phyloP scores from a whole-genome alignment of 1,284 basidiomycete species.

The Stygiomarasmius scandens region DNA sequence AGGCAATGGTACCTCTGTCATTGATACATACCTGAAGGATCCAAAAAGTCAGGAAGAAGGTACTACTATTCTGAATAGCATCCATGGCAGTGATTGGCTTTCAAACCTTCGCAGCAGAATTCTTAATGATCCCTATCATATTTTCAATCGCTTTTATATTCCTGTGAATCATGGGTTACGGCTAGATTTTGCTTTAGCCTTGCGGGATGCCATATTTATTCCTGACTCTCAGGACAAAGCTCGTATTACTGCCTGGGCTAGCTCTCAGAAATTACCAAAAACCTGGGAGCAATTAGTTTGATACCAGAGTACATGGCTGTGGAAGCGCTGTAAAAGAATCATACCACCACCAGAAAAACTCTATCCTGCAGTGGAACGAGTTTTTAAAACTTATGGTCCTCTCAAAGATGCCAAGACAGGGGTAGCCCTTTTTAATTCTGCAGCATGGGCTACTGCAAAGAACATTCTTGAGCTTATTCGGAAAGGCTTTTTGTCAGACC shows the following conservation, averaged over 20 bases:
- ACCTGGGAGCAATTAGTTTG: too few relatives aligned
- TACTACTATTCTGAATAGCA: too few relatives aligned
- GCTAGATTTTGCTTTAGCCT: conserved; percentile 22
- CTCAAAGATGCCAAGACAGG: conserved; percentile 29
- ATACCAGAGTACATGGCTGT: too few relatives aligned
- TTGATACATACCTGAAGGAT: too few relatives aligned
- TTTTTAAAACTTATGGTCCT: conserved; percentile 29
- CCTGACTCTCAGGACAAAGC: conserved; percentile 26
- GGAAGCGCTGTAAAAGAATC: conserved; percentile 20
- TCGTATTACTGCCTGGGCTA: too few relatives aligned
- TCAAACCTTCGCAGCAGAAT: too few relatives aligned
- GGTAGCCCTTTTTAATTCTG: conserved; percentile 25
- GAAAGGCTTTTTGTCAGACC: conserved; percentile 31
- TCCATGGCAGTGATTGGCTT: too few relatives aligned
- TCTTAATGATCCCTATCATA: conserved; percentile 31
- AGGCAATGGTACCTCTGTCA: too few relatives aligned
- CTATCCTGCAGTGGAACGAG: conserved; percentile 22
- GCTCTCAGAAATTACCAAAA: too few relatives aligned
- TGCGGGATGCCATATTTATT: conserved; percentile 31
- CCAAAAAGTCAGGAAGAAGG: too few relatives aligned
- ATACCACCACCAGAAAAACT: conserved; percentile 31
- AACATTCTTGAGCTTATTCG: conserved; percentile 32
- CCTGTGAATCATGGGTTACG: conserved; percentile 27
- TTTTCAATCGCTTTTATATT: conserved; percentile 31
- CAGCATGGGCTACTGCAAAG: conserved; percentile 28